Evolutionary conservation across 352 stramenopile genomes (phyloP).

Genomic region (Pythium monospermum): DNA sequence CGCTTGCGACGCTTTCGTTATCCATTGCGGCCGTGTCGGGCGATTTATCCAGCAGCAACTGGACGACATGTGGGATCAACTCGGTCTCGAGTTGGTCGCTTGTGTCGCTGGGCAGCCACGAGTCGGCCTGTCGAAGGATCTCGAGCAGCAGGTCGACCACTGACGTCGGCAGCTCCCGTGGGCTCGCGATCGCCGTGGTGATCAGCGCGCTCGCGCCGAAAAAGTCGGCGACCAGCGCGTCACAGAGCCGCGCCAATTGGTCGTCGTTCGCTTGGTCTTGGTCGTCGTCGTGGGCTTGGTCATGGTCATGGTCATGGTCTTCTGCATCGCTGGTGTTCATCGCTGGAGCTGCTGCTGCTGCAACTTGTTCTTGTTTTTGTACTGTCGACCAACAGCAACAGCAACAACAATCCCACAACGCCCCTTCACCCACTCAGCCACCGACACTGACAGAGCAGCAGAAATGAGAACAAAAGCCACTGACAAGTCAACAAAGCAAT

Average conservation of each 20-base stretch:
- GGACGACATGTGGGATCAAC: slow-evolving; percentile 53
- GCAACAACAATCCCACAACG: too few relatives aligned
- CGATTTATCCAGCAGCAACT: slow-evolving; percentile 33
- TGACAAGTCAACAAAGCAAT: too few relatives aligned
- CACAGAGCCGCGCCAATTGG: slow-evolving; percentile 18
- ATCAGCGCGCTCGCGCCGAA: slow-evolving; percentile 42
- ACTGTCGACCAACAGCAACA: too few relatives aligned
- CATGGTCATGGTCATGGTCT: too few relatives aligned
- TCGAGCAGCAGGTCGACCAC: background rate
- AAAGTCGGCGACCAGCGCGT: slow-evolving; percentile 46
- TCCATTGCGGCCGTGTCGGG: slow-evolving; percentile 23
- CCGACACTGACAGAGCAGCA: too few relatives aligned
- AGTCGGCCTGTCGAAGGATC: slow-evolving; percentile 16
- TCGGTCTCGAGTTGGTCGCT: slow-evolving; percentile 40
- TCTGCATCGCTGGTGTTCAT: too few relatives aligned
- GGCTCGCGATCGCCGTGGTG: slow-evolving; percentile 12
- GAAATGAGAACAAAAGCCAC: too few relatives aligned
- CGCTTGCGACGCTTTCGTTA: slow-evolving; percentile 15
- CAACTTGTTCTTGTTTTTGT: too few relatives aligned
- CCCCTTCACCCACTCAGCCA: too few relatives aligned
- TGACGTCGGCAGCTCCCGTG: slow-evolving; percentile 1
- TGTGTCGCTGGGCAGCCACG: slow-evolving; percentile 22
- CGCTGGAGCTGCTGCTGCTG: too few relatives aligned
- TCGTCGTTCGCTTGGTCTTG: slow-evolving; percentile 9
- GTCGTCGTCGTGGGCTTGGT: background rate